phyloP scores from a whole-genome alignment of 306 rosid genomes.

The Coriaria nepalensis region DNA sequence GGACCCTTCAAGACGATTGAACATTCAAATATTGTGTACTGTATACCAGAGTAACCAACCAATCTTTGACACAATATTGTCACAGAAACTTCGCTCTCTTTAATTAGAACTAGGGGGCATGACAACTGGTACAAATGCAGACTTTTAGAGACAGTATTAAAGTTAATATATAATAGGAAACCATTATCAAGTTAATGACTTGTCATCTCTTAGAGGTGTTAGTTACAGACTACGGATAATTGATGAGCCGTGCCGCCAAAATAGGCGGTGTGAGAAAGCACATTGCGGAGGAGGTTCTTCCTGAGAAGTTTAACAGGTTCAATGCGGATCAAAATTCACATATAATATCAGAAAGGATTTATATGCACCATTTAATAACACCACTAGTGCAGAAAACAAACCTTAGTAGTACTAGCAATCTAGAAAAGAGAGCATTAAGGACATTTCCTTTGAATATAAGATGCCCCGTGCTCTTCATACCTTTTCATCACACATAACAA shows the following conservation, averaged over 20 bases:
- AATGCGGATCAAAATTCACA: background rate
- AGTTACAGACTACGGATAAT: background rate
- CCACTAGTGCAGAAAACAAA: slow-evolving; percentile 9
- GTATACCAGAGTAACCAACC: too few species aligned
- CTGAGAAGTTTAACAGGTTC: background rate
- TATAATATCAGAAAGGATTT: background rate
- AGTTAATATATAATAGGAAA: too few species aligned
- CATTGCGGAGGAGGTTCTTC: too few species aligned
- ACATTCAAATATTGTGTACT: too few species aligned
- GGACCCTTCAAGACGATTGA: too few species aligned
- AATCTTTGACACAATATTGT: too few species aligned
- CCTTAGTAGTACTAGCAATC: slow-evolving; percentile 7
- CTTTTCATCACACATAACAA: slow-evolving; percentile 25
- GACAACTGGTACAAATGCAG: too few species aligned
- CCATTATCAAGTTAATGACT: background rate
- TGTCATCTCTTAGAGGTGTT: background rate
- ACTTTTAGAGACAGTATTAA: too few species aligned
- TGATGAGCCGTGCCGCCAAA: slow-evolving; percentile 3
- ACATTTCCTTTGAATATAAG: slow-evolving; percentile 89
- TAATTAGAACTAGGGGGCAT: too few species aligned
- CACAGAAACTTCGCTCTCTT: too few species aligned
- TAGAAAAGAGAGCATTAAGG: slow-evolving; percentile 30
- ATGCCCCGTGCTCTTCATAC: slow-evolving; percentile 98
- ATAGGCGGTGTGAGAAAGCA: background rate
- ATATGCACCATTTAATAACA: background rate